Evolutionary conservation across 768 basidiomycete species (phyloP), one percentile per base, ranked within the genome.

Genomic region (Leccinellum rugosiceps): DNA sequence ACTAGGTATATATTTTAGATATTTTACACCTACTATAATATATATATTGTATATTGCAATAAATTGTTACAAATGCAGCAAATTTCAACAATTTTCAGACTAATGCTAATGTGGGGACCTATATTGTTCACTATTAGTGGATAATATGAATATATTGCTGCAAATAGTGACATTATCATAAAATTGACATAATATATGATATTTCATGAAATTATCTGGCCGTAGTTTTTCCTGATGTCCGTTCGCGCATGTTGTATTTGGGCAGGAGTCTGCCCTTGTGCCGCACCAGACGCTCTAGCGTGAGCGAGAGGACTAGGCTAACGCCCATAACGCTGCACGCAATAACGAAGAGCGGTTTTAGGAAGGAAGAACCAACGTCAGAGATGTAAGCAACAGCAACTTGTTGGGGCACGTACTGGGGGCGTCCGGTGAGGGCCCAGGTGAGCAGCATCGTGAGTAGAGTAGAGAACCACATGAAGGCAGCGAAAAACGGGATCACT

Each of bases 341-440:
- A 14, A 78, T 75, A 50, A 91, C 75, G 65, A 92, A 92, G 35
- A 92, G 77, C 3, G 90, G 90, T 67, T 91, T 90, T 47, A 92
- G 74, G 52, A 79, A 76, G 61, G 79, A 80, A 21, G 90, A 88
- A n/a, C 86, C 88, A 32, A 91, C 72, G 64, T 91, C 88, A 41
- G 87, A 89, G 46, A 92, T 90, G 70, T 87, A 90, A 17, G 83
- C 82, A 53, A 90, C 82, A 1, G 71, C 69, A 21, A 80, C 79
- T 38, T 83, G 78, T 68, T 80, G 76, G 13, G 85, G 79, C 14
- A 76, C 76, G 63, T 78, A 76, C 53, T 73, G 72, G 26, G 77
- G 78, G 31, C 80, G 75, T n/a, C 87, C 87, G n/a, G 78, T 75
- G 11, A 82, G 82, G 21, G 85, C 76, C 87, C 88, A 91, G 28